Conservation (phyloP, 2,329 filamentous ascomycete genomes). For the Phialophora expanda region DNA sequence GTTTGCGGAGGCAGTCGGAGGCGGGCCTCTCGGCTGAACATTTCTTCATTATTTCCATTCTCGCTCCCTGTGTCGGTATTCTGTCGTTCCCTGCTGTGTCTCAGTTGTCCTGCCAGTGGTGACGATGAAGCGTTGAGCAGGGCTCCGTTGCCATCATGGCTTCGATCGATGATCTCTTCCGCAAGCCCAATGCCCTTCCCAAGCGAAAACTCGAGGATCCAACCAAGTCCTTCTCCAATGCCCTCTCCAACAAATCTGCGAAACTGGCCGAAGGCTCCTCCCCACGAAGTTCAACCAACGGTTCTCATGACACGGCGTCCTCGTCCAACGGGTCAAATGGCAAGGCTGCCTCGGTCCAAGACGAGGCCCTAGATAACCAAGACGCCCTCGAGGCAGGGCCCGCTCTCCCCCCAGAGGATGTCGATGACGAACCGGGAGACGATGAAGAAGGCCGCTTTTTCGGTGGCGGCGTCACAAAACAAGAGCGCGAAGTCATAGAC, state of each 20-base stretch:
- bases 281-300: conserved; percentile 29
- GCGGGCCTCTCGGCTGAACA: background rate
- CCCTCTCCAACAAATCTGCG: conserved; percentile 38
- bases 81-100: background rate
- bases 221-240: conserved; percentile 33
- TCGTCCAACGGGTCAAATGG: conserved; percentile 21
- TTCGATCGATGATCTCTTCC: conserved; percentile 38
- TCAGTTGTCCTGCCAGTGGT: background rate
- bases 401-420: conserved; percentile 60
- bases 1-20: conserved; percentile 5
- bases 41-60: conserved; percentile 4
- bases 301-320: conserved; percentile 16
- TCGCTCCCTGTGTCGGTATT: conserved; percentile 1
- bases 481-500: conserved; percentile 83
- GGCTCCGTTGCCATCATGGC: conserved; percentile 26
- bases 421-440: conserved; percentile 65
- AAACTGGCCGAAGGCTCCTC: conserved; percentile 37
- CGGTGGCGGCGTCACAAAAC: conserved; percentile 81
- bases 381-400: conserved; percentile 59
- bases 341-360: conserved; percentile 33
- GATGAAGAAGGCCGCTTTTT: conserved; percentile 97
- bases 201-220: conserved; percentile 40
- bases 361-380: conserved; percentile 44
- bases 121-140: conserved; percentile 7
- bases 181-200: conserved; percentile 29